Conservation (phyloP, 106 monocot genomes). For the Dioscorea alata region DNA sequence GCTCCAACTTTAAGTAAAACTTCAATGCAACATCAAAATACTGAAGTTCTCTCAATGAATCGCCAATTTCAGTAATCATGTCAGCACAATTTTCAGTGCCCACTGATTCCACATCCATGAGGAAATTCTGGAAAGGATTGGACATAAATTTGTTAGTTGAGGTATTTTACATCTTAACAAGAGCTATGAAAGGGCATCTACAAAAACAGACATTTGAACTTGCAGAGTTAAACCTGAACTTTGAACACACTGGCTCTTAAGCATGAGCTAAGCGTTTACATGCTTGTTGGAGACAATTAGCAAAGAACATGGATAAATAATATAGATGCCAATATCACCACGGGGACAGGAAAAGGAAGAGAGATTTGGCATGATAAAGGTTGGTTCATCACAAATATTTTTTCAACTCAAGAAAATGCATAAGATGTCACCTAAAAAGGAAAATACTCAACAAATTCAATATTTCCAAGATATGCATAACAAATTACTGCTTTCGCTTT, state of each 20-base stretch:
- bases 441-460: conserved; percentile 64
- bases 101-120: conserved; percentile 39
- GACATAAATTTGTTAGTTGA: neutral
- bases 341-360: too few species aligned
- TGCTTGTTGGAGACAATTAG: too few species aligned
- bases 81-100: conserved; percentile 26
- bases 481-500: conserved; percentile 63
- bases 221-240: neutral
- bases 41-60: conserved; percentile 41
- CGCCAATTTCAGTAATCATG: conserved; percentile 62
- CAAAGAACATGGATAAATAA: neutral
- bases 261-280: neutral
- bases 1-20: conserved; percentile 57
- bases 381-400: too few species aligned
- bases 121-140: conserved; percentile 32
- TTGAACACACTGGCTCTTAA: neutral
- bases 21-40: conserved; percentile 58
- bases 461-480: conserved; percentile 69
- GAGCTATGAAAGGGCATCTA: too few species aligned
- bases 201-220: neutral
- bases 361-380: too few species aligned
- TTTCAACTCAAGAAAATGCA: too few species aligned
- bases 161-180: neutral
- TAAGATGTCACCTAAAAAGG: neutral
- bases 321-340: neutral